These are phyloP conservation scores for Cystobasidiaceae sp. DNA, from an alignment of 1,284 basidiomycete genomes.

Conservation along the genomic window DNA sequence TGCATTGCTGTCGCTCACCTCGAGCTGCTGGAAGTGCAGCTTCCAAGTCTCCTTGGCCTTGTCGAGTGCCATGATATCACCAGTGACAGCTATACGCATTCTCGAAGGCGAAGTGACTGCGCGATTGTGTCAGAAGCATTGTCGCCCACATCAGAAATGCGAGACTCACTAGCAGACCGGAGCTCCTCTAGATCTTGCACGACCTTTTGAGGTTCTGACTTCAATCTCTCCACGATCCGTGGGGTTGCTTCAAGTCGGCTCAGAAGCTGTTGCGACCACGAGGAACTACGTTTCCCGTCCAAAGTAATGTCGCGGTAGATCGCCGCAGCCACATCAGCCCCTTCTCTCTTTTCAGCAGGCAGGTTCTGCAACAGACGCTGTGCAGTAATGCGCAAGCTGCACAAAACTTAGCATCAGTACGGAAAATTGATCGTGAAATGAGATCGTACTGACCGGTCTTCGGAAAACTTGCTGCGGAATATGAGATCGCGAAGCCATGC, in stretches of 20 bases:
- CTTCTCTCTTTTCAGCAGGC: slow-evolving; percentile 90
- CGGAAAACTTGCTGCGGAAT: slow-evolving; percentile 73
- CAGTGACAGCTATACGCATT: slow-evolving; percentile 79
- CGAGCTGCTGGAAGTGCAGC: slow-evolving; percentile 62
- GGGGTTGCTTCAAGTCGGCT: slow-evolving; percentile 75
- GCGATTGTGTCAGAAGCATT: background rate
- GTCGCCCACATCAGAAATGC: background rate
- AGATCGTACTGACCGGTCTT: slow-evolving; percentile 72
- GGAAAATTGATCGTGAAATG: too few relatives aligned
- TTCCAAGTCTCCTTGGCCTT: slow-evolving; percentile 68
- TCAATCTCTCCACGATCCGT: slow-evolving; percentile 64
- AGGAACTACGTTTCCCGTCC: slow-evolving; percentile 61
- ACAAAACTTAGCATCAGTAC: slow-evolving; percentile 21
- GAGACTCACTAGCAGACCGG: slow-evolving; percentile 59
- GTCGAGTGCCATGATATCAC: slow-evolving; percentile 69
- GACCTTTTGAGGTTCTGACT: slow-evolving; percentile 66
- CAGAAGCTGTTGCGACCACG: slow-evolving; percentile 65
- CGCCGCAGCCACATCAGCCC: slow-evolving; percentile 70
- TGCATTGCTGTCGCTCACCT: slow-evolving; percentile 52
- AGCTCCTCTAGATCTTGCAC: slow-evolving; percentile 69
- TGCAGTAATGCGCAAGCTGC: slow-evolving; percentile 72
- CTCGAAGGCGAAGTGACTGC: slow-evolving; percentile 73
- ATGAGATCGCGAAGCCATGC: slow-evolving; percentile 85
- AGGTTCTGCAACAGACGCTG: slow-evolving; percentile 87
- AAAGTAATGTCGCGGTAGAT: slow-evolving; percentile 58